Conservation (phyloP, 75 land plant genomes). For the Cupressus sempervirens region DNA sequence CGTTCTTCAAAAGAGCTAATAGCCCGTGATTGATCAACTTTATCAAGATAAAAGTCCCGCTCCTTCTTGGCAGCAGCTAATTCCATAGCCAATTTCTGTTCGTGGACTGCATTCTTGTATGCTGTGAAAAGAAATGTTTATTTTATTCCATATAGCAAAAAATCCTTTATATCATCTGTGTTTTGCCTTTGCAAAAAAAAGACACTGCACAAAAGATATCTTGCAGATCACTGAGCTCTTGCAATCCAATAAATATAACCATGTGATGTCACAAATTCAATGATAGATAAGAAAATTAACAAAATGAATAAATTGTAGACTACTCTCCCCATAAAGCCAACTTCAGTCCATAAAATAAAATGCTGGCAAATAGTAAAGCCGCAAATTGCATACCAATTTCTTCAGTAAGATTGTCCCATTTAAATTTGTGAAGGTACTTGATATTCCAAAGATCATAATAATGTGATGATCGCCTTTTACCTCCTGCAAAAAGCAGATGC, state of each 20-base stretch:
- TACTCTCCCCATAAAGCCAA: neutral
- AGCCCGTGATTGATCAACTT: constrained; percentile 81
- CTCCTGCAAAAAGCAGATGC: constrained; percentile 37
- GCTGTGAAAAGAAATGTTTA: constrained; percentile 37
- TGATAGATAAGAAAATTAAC: neutral
- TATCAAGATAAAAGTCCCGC: constrained; percentile 76
- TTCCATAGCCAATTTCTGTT: constrained; percentile 84
- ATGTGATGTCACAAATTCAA: neutral
- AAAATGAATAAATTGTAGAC: neutral
- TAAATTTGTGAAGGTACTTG: constrained; percentile 84
- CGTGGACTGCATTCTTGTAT: constrained; percentile 66
- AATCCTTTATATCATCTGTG: neutral
- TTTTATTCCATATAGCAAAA: neutral
- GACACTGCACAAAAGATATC: neutral
- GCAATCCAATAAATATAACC: neutral
- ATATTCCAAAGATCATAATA: constrained; percentile 96
- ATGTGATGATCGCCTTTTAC: constrained; percentile 76
- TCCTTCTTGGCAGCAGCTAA: constrained; percentile 87
- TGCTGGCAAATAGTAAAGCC: neutral
- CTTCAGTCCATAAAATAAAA: neutral
- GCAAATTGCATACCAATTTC: constrained; percentile 66
- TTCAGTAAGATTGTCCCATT: constrained; percentile 94
- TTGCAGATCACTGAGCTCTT: neutral
- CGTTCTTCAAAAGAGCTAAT: constrained; percentile 61
- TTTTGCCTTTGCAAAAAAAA: neutral